Conservation (phyloP, 257 asterid genomes). For the Nicotiana undulata region DNA sequence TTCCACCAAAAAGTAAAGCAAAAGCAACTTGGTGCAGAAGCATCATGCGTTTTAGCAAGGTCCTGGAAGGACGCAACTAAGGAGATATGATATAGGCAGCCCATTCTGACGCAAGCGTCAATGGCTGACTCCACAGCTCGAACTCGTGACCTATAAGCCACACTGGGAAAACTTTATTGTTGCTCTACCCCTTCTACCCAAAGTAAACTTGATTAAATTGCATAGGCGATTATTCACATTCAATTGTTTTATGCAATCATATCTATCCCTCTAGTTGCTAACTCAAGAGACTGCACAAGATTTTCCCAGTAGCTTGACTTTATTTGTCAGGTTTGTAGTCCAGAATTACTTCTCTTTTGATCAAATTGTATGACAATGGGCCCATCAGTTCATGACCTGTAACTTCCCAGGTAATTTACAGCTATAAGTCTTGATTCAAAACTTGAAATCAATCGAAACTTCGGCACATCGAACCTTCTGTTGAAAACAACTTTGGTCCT, state of each 20-base stretch:
- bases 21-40: too few relatives aligned
- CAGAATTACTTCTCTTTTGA: not conserved
- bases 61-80: too few relatives aligned
- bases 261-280: not conserved
- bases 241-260: not conserved
- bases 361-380: not conserved
- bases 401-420: not conserved
- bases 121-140: too few relatives aligned
- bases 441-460: not conserved
- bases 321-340: not conserved
- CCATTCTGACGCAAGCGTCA: too few relatives aligned
- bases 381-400: not conserved
- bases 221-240: not conserved
- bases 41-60: too few relatives aligned
- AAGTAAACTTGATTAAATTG: not conserved
- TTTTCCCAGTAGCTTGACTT: not conserved
- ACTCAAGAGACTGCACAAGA: not conserved
- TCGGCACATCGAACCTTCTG: not conserved
- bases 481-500: not conserved
- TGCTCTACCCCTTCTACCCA: too few relatives aligned
- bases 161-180: too few relatives aligned
- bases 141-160: too few relatives aligned
- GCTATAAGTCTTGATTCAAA: not conserved
- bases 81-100: too few relatives aligned
- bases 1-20: not conserved